Evolutionary conservation across 805 yeast genomes (phyloP).

Genomic region (Kodamaea jinghongensis): DNA sequence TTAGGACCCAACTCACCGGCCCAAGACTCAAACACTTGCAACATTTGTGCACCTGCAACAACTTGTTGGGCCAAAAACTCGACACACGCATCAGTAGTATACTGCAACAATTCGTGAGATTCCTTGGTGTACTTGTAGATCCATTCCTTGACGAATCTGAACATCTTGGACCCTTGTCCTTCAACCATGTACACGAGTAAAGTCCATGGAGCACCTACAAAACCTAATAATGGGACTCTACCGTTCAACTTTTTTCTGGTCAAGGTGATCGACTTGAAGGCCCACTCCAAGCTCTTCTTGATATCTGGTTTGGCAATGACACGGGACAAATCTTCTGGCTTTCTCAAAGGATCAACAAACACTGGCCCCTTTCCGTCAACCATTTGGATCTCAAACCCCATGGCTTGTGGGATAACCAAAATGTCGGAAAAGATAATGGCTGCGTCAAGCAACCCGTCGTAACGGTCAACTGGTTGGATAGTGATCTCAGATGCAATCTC

Average conservation of each 20-base stretch:
- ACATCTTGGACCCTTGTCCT: slow-evolving; percentile 93
- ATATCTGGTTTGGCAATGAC: slow-evolving; percentile 68
- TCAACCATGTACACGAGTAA: slow-evolving; percentile 94
- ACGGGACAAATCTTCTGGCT: slow-evolving; percentile 61
- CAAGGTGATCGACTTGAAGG: slow-evolving; percentile 85
- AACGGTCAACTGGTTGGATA: slow-evolving; percentile 91
- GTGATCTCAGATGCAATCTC: slow-evolving; percentile 93
- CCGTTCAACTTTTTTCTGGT: slow-evolving; percentile 87
- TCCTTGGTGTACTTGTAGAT: slow-evolving; percentile 74
- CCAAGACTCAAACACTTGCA: slow-evolving; percentile 97
- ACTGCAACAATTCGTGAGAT: slow-evolving; percentile 67
- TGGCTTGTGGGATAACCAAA: slow-evolving; percentile 94
- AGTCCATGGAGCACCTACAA: slow-evolving; percentile 99
- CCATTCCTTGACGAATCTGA: slow-evolving; percentile 91
- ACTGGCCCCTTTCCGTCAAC: slow-evolving; percentile 93
- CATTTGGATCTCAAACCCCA: slow-evolving; percentile 95
- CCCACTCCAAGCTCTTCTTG: slow-evolving; percentile 82
- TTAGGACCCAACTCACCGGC: slow-evolving; percentile 93
- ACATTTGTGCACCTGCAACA: slow-evolving; percentile 96
- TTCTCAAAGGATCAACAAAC: slow-evolving; percentile 83
- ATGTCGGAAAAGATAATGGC: slow-evolving; percentile 97
- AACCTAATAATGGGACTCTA: slow-evolving; percentile 90
- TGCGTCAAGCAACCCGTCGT: slow-evolving; percentile 86
- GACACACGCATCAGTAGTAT: slow-evolving; percentile 80
- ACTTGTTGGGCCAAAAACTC: slow-evolving; percentile 95